Evolutionary conservation across 2,329 filamentous ascomycete genomes (phyloP), one percentile per base, ranked within the genome.

Genomic region (Colletotrichum ledebouriae): DNA sequence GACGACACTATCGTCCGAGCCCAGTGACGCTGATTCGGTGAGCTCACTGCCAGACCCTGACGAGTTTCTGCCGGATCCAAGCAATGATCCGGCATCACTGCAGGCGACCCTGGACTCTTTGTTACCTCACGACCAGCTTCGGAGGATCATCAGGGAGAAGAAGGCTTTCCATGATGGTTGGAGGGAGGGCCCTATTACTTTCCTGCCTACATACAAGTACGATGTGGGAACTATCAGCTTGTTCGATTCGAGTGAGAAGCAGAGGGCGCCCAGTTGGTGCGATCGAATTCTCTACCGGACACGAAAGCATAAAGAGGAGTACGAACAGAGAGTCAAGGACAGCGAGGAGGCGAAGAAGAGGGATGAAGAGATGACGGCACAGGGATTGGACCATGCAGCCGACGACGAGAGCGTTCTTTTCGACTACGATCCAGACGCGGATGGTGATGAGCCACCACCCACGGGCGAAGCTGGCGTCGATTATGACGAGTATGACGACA

Each of bases 191-290:
- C 85, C 89, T 0, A 94, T 99, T 63, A 88, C 88, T 1, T 99
- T 99, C 75, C 78, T 98, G 15, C 96, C 96, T 2, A 97, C 96
- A 0, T 99, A 99, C 80, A 99, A 99, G 78, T 99, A 99, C 73
- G 97, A 99, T 75, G 85, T 97, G 33, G 96, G 96, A n/a, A 97
- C 92, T 34, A 89, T 97, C 37, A 93, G 93, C 2, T 87, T 94
- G 34, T 99, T 98, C 76, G 97, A 99, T 80, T 94, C 94, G 0
- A 97, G 94, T 72, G 96, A 98, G 76, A 99, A 99, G 82, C 91
- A 91, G 71, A 88, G 97, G 60, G 92, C 93, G 2, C 96, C 96
- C 3, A 97, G 94, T 76, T 99, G 96, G 95, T 99, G 96, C 77
- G 96, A 99, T 80, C 91, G 96, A 15, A 94, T 99, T 52, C 80